A percentile compares a stretch with the other conserved stretches of the same genome.
Conservation (phyloP, 345 rosid species). For the Citrus sp. region DNA sequence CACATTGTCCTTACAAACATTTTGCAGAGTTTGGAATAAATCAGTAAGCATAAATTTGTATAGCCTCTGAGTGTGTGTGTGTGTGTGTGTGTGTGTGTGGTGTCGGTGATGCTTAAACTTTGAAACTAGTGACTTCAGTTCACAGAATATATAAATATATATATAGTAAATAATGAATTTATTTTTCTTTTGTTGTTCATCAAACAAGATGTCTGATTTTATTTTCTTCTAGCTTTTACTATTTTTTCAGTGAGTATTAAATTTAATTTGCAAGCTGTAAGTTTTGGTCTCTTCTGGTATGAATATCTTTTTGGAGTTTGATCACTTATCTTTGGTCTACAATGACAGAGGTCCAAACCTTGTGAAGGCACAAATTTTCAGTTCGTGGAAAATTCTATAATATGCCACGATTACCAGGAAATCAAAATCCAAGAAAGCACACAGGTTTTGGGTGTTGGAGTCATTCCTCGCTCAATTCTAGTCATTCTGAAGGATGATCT, state of each 20-base stretch:
- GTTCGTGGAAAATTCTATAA: slow-evolving; percentile 56
- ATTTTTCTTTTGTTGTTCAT: not conserved
- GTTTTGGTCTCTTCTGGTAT: not conserved
- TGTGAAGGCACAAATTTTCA: slow-evolving; percentile 83
- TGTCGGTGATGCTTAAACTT: not conserved
- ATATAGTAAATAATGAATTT: not conserved
- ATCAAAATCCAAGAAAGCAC: slow-evolving; percentile 94
- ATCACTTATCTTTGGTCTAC: slow-evolving; percentile 8
- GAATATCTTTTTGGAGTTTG: not conserved
- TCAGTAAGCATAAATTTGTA: not conserved
- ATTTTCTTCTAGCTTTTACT: not conserved
- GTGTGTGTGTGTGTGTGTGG: no score
- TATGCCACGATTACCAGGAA: slow-evolving; percentile 91
- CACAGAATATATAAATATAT: no score
- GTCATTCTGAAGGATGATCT: slow-evolving; percentile 85
- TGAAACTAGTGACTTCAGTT: not conserved
- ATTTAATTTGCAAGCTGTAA: not conserved
- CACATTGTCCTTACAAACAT: not conserved
- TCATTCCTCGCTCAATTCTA: slow-evolving; percentile 84
- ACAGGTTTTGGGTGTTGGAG: slow-evolving; percentile 88
- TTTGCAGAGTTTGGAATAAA: not conserved
- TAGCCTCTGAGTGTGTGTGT: not conserved
- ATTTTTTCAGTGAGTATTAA: not conserved
- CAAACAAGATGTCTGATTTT: not conserved
- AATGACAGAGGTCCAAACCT: slow-evolving; percentile 54